Evolutionary conservation across 768 basidiomycete species (phyloP).

Genomic region (Hydnomerulius pinastri): DNA sequence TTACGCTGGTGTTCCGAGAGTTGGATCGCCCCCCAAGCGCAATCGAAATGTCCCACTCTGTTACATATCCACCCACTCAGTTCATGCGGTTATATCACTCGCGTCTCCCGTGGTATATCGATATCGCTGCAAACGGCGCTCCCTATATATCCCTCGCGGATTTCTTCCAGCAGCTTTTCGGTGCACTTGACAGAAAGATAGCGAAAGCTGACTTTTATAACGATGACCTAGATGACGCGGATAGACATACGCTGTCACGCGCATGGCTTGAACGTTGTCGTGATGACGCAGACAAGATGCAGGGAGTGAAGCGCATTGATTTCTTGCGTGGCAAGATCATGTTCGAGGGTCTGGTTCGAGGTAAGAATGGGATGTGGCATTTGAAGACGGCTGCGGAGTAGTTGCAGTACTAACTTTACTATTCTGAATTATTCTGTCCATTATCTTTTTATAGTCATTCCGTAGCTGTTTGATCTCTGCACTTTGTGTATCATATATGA

Average conservation of each 20-base stretch:
- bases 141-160: conserved; percentile 63
- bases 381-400: conserved; percentile 48
- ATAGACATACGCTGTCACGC: conserved; percentile 43
- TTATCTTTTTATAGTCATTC: neutral
- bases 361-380: conserved; percentile 64
- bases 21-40: conserved; percentile 44
- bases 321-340: conserved; percentile 55
- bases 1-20: conserved; percentile 45
- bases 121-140: conserved; percentile 43
- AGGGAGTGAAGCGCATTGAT: conserved; percentile 60
- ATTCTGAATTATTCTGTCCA: neutral
- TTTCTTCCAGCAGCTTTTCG: conserved; percentile 49
- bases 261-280: conserved; percentile 50
- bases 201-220: conserved; percentile 58
- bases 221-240: conserved; percentile 48
- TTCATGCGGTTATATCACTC: conserved; percentile 59
- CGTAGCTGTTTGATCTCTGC: neutral
- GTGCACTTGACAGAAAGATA: conserved; percentile 47
- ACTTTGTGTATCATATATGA: too few relatives aligned
- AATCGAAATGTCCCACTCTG: conserved; percentile 56
- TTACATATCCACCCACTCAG: conserved; percentile 49
- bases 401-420: neutral
- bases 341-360: conserved; percentile 55
- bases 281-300: conserved; percentile 32
- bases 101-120: conserved; percentile 68